Evolutionary conservation across 2,329 filamentous ascomycete genomes (phyloP).

Genomic region (Cladosporium velox): DNA sequence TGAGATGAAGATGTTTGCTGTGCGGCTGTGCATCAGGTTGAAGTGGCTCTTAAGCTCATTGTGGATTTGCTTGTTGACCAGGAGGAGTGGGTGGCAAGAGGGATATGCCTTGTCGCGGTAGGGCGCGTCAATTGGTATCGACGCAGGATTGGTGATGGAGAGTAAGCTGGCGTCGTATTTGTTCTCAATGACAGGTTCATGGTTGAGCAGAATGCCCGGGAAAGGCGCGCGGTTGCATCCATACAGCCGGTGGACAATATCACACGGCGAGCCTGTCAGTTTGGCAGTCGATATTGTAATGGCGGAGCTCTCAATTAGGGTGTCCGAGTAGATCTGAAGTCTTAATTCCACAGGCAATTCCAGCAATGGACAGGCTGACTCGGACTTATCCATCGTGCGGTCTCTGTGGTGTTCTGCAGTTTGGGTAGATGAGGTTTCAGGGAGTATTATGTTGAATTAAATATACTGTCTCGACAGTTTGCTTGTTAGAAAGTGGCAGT

Average conservation of each 20-base stretch:
- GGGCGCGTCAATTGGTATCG: conserved; percentile 19
- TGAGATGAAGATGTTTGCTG: conserved; percentile 43
- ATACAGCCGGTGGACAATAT: conserved; percentile 36
- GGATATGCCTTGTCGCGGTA: conserved; percentile 13
- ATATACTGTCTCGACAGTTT: background rate
- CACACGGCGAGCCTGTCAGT: conserved; percentile 34
- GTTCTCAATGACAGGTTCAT: conserved; percentile 39
- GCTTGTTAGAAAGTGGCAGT: background rate
- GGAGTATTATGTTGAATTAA: background rate
- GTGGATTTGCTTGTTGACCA: conserved; percentile 38
- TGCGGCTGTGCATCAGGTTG: conserved; percentile 30
- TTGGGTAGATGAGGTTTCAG: background rate
- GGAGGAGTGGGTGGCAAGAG: conserved; percentile 24
- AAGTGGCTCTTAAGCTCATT: conserved; percentile 42
- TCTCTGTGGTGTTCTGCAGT: background rate
- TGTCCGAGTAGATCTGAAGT: conserved; percentile 45
- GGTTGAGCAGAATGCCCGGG: conserved; percentile 41
- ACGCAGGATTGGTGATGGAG: conserved; percentile 33
- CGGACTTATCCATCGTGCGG: conserved; percentile 4
- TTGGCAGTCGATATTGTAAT: conserved; percentile 45
- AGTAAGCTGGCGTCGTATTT: conserved; percentile 40
- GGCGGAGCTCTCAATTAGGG: conserved; percentile 39
- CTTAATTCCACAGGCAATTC: conserved; percentile 44
- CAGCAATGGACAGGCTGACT: conserved; percentile 30
- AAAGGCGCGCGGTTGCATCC: conserved; percentile 30